phyloP scores from a whole-genome alignment of 1,139 yeast genomes.

The Yamadazyma friedrichii region DNA sequence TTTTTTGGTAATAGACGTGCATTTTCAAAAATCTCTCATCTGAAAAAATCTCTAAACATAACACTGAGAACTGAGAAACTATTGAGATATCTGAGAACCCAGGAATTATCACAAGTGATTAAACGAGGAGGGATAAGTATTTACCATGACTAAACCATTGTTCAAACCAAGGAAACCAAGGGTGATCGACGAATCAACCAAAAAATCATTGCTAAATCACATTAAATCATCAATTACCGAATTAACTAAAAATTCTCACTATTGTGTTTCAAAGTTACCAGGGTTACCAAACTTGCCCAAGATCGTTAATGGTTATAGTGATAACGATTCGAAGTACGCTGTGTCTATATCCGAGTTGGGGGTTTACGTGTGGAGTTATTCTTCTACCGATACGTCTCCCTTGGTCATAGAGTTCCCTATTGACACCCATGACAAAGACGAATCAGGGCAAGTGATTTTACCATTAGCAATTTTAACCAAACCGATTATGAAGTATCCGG shows the following conservation, averaged over 20 bases:
- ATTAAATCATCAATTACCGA: slow-evolving; percentile 9
- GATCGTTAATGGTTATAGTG: slow-evolving; percentile 50
- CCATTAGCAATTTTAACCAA: slow-evolving; percentile 66
- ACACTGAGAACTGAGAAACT: background rate
- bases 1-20: slow-evolving; percentile 1
- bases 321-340: slow-evolving; percentile 54
- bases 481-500: slow-evolving; percentile 69
- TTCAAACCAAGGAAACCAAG: slow-evolving; percentile 8
- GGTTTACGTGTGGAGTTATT: slow-evolving; percentile 70
- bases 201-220: slow-evolving; percentile 1
- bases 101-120: too few species aligned
- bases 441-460: slow-evolving; percentile 11
- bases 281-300: slow-evolving; percentile 46
- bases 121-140: too few species aligned
- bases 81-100: background rate
- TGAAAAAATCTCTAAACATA: too few species aligned
- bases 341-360: slow-evolving; percentile 50
- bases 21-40: slow-evolving; percentile 1
- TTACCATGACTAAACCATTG: slow-evolving; percentile 8
- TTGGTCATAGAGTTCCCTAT: slow-evolving; percentile 51
- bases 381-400: slow-evolving; percentile 59
- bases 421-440: slow-evolving; percentile 8
- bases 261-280: slow-evolving; percentile 60
- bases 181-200: slow-evolving; percentile 1
- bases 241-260: slow-evolving; percentile 59